Conservation (phyloP, 2,329 filamentous ascomycete species). For the Xylariomycetidae sp. region DNA sequence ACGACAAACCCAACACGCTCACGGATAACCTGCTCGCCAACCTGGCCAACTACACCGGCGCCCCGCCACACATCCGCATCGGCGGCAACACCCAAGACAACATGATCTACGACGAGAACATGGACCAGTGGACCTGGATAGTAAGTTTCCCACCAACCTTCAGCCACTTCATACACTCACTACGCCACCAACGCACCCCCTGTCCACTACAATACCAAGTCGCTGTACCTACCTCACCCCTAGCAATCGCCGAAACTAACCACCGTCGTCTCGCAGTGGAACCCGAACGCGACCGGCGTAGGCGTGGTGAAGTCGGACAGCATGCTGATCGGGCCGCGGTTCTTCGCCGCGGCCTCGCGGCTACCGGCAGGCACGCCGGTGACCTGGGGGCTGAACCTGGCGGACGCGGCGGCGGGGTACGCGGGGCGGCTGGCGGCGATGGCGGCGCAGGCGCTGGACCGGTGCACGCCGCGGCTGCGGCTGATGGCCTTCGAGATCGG, state of each 20-base stretch:
- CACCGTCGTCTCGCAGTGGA: conserved; percentile 34
- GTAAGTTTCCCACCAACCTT: no score
- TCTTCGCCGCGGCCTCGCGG: conserved; percentile 40
- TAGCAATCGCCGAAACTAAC: no score
- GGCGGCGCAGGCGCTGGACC: conserved; percentile 25
- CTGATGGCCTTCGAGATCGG: conserved; percentile 25
- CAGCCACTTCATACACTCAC: no score
- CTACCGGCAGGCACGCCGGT: conserved; percentile 43
- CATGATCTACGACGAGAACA: conserved; percentile 35
- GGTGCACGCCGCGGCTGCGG: conserved; percentile 17
- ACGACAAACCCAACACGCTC: conserved; percentile 33
- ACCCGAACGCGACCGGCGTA: conserved; percentile 31
- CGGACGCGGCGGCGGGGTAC: conserved; percentile 38
- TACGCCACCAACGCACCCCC: no score
- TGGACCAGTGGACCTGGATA: conserved; percentile 30
- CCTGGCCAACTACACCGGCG: conserved; percentile 41
- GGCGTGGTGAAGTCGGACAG: conserved; percentile 35
- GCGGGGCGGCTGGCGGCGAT: conserved; percentile 34
- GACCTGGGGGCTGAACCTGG: conserved; percentile 44
- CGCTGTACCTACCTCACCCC: no score
- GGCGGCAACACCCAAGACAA: conserved; percentile 47
- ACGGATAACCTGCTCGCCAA: conserved; percentile 42
- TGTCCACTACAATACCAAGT: no score
- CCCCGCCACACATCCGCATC: conserved; percentile 40
- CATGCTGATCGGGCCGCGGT: conserved; percentile 40